Base-by-base conservation (phyloP, 140 eudicot genomes). In the Bidens hawaiensis region DNA sequence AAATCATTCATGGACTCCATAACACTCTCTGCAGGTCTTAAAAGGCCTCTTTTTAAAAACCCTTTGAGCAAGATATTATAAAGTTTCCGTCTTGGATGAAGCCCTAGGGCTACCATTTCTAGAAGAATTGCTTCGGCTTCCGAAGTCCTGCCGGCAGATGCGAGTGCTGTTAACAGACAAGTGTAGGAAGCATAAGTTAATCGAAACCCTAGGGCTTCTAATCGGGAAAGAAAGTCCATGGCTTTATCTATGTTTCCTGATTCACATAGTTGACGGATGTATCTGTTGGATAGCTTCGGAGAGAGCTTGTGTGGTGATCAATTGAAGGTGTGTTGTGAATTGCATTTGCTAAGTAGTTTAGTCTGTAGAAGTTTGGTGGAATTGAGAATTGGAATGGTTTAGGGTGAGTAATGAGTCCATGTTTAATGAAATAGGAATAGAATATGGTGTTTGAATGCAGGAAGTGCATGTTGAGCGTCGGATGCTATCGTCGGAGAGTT, bases 101-200 rank as follows among this genome's bases (percentile, higher is more conserved):
- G 47, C 22, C 95, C 94, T 13, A 36, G 67, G 58, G 27, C 45
- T 26, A 72, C 4, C 95, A 86, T 86, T 65, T 85, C 89, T 43
- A 71, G 75, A 17, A 78, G 81, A 43, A 89, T 69, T 9, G 88
- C 86, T 10, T 86, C 95, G 1, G 80, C 88, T 72, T 89, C 95
- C n/a, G 60, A 59, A 31, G 95, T 79, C 69, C 97, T 77, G 36
- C 94, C 97, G 18, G 60, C 82, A 51, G 66, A 64, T 18, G 78
- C 86, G 24, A 89, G 80, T 19, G 80, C 75, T 19, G 73, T 45
- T 31, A 85, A 64, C 55, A 89, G 54, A 46, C 56, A 52, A 36
- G 75, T 62, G 46, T 85, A 85, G 14, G 86, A 73, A 2, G 36
- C 2, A 4, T 72, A 74, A 21, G 50, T 83, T 8, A 78, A 77